Base-by-base conservation (phyloP, 257 asterid genomes). In the Plantago elongata region DNA sequence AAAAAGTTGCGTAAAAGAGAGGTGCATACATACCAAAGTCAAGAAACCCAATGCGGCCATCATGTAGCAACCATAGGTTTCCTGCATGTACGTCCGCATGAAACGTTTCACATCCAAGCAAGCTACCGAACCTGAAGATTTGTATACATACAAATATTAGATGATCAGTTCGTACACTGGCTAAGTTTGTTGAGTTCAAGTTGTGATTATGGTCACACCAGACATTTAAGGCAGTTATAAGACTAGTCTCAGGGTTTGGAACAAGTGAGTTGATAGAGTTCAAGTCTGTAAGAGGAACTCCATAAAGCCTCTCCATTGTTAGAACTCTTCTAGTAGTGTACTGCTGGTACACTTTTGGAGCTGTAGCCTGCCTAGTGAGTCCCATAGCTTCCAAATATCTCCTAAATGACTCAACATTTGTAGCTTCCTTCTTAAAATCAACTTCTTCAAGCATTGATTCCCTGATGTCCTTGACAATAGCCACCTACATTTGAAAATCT, bases 61-160 rank as follows among this genome's bases (percentile, higher is more conserved):
- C 99, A 64, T 79, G 96, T 29, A 92, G 80, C 68, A 78, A 80
- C 99, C 97, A 89, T 61, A 92, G 81, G 76, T 92, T 92, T 70
- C 99, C 99, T 16, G 99, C 97, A 63, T 92, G 99, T 59, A 92
- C 97, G 59, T 92, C 99, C 16, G 99, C 99, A 60, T 92, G 99
- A 75, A 92, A 92, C 68, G 81, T 77, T 62, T 92, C 97, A 49
- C 99, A 92, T 45, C 85, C 91, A 78, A 92, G 94, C 79, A 92
- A 73, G 79, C 99, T 92, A 60, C 99, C 99, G 74, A 89, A 92
- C 99, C 99, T 92, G 68, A 57, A 70, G 40, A 71, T 48, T 61
- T 29, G 34, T 15, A 27, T 40, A 62, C 3, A 54, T 7, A 7
- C 2, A 67, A 34, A 34, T 45, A 15, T 62, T 40, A 56, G 34